Conservation (phyloP, 495 filamentous ascomycete genomes). For the Aspergillus taichungensis region DNA sequence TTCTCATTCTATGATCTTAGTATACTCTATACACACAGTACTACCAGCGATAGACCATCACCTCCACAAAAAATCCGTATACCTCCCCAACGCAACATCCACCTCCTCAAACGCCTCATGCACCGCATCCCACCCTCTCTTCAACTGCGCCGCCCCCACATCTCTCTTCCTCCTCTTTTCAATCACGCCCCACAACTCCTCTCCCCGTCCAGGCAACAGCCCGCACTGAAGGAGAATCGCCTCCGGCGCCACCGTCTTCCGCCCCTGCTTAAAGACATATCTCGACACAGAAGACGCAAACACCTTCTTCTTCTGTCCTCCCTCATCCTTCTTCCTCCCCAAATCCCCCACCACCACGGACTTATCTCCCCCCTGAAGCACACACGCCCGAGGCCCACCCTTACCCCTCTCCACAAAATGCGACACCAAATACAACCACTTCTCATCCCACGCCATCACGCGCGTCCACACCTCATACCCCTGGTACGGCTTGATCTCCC, state of each 20-base stretch:
- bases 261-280: slow-evolving; percentile 68
- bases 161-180: slow-evolving; percentile 2
- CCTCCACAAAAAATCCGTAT: slow-evolving; percentile 3
- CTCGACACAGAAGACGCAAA: slow-evolving; percentile 34
- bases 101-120: slow-evolving; percentile 4
- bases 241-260: slow-evolving; percentile 63
- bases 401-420: slow-evolving; percentile 51
- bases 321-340: not conserved
- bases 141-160: slow-evolving; percentile 6
- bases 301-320: slow-evolving; percentile 1
- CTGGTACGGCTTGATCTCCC: slow-evolving; percentile 61
- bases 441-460: slow-evolving; percentile 62
- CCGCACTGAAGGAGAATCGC: slow-evolving; percentile 48
- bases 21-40: too few species aligned
- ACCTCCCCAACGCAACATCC: not conserved
- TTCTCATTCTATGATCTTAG: too few species aligned
- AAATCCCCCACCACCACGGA: not conserved
- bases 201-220: slow-evolving; percentile 42
- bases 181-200: not conserved
- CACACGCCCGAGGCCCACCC: not conserved
- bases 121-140: slow-evolving; percentile 7
- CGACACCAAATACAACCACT: slow-evolving; percentile 58
- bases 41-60: not conserved
- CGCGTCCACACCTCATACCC: slow-evolving; percentile 66
- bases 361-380: not conserved